Evolutionary conservation across 2,329 filamentous ascomycete genomes (phyloP).

Genomic region (Aspergillus puulaauensis): DNA sequence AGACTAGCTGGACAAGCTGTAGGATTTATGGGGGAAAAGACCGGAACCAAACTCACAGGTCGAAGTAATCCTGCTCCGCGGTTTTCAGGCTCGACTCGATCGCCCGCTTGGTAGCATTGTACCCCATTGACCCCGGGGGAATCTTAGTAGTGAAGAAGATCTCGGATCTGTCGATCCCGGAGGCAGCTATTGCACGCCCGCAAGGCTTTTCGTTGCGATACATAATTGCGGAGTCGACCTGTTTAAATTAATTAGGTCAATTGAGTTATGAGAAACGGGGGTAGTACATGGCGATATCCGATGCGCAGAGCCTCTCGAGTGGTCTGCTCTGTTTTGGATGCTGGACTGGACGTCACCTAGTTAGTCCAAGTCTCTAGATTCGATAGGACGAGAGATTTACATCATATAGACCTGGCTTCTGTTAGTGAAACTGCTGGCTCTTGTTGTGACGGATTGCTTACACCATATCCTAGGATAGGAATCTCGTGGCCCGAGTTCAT

Average conservation of each 20-base stretch:
- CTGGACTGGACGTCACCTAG: slow-evolving; percentile 17
- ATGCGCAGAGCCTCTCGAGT: slow-evolving; percentile 26
- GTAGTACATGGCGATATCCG: slow-evolving; percentile 33
- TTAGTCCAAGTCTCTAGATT: not conserved
- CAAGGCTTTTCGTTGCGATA: slow-evolving; percentile 71
- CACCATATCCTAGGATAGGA: slow-evolving; percentile 59
- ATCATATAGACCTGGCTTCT: slow-evolving; percentile 32
- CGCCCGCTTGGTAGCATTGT: slow-evolving; percentile 65
- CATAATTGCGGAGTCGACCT: slow-evolving; percentile 63
- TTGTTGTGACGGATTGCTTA: slow-evolving; percentile 32
- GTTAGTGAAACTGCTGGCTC: not conserved
- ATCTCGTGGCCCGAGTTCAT: slow-evolving; percentile 63
- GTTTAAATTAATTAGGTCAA: not conserved
- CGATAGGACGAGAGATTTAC: slow-evolving; percentile 15
- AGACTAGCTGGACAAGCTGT: not conserved
- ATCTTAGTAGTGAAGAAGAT: slow-evolving; percentile 82
- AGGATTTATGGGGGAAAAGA: not conserved
- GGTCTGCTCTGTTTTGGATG: slow-evolving; percentile 26
- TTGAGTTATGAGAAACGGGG: not conserved
- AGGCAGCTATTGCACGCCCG: slow-evolving; percentile 63
- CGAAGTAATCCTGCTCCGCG: slow-evolving; percentile 71
- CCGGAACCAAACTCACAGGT: slow-evolving; percentile 53
- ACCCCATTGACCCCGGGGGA: slow-evolving; percentile 61
- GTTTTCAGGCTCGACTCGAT: slow-evolving; percentile 63
- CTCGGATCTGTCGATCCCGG: slow-evolving; percentile 62